Evolutionary conservation across 345 rosid species (phyloP).

Genomic region (Brassica juncea): DNA sequence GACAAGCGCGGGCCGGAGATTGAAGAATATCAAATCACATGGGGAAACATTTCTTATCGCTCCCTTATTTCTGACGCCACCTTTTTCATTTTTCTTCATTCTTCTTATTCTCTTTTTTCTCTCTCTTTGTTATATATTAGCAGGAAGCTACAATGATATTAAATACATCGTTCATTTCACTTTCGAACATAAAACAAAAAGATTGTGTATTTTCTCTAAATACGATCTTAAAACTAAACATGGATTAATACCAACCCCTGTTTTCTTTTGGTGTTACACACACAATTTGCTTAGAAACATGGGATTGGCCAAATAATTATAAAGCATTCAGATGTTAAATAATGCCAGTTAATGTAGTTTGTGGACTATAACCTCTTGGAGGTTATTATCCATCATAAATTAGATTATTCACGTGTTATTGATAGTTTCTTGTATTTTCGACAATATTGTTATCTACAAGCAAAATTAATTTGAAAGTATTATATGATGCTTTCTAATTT

Average conservation of each 20-base stretch:
- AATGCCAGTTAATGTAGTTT: slow-evolving; percentile 5
- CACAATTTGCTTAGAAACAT: slow-evolving; percentile 17
- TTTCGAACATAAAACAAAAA: slow-evolving; percentile 3
- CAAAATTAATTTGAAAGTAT: not conserved
- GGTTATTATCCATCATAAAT: slow-evolving; percentile 20
- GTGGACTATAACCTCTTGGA: not conserved
- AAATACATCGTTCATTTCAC: not conserved
- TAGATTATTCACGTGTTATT: slow-evolving; percentile 1
- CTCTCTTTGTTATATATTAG: not conserved
- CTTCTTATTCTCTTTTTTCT: not conserved
- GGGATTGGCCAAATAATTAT: slow-evolving; percentile 5
- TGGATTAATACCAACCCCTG: slow-evolving; percentile 21
- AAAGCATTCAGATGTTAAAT: not conserved
- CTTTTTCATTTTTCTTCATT: not conserved
- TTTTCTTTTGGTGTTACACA: slow-evolving; percentile 2
- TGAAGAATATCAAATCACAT: slow-evolving; percentile 41
- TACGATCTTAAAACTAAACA: not conserved
- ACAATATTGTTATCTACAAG: not conserved
- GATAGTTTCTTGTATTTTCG: slow-evolving; percentile 19
- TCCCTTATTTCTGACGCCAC: slow-evolving; percentile 31
- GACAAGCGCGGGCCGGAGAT: slow-evolving; percentile 36
- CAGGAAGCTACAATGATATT: not conserved
- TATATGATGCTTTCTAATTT: not conserved
- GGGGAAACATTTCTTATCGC: slow-evolving; percentile 34
- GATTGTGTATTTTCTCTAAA: not conserved